Evolutionary conservation across 2,329 filamentous ascomycete species (phyloP).

Genomic region (Diatrype stigma): DNA sequence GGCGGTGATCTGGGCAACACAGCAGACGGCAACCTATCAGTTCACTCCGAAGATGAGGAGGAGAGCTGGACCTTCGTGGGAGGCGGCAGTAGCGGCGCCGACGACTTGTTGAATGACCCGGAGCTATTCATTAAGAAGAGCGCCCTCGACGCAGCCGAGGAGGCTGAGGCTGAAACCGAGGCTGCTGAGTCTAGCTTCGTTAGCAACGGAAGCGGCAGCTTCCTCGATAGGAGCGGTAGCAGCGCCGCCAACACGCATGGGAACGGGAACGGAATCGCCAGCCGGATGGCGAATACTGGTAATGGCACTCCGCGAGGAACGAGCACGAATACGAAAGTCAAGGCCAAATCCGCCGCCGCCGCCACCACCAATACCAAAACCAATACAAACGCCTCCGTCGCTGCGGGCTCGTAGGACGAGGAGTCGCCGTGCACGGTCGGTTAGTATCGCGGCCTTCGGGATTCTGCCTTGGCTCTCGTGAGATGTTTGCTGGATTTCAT

Average conservation of each 20-base stretch:
- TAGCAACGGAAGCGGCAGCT: constrained; percentile 17
- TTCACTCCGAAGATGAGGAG: constrained; percentile 56
- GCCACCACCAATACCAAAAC: not conserved
- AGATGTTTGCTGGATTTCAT: no score
- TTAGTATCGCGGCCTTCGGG: constrained; percentile 5
- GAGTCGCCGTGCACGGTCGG: constrained; percentile 16
- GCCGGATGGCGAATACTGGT: no score
- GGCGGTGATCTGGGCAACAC: constrained; percentile 22
- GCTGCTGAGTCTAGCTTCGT: constrained; percentile 8
- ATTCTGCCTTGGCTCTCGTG: no score
- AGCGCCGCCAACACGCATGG: constrained; percentile 2
- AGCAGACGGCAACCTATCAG: constrained; percentile 27
- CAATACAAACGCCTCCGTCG: no score
- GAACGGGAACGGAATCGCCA: no score
- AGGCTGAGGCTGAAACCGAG: no score
- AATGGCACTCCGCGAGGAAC: no score
- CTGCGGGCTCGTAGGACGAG: constrained; percentile 18
- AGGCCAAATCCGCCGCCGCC: constrained; percentile 17
- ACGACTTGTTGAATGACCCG: no score
- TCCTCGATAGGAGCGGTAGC: not conserved
- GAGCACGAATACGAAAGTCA: no score
- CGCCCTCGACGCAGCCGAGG: no score
- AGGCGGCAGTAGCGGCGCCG: constrained; percentile 39
- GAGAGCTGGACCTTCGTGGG: constrained; percentile 93
- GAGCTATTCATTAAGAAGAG: no score